Evolutionary conservation across 2,329 filamentous ascomycete species (phyloP), one percentile per base, ranked within the genome.

Genomic region (Spiromastix sp.): DNA sequence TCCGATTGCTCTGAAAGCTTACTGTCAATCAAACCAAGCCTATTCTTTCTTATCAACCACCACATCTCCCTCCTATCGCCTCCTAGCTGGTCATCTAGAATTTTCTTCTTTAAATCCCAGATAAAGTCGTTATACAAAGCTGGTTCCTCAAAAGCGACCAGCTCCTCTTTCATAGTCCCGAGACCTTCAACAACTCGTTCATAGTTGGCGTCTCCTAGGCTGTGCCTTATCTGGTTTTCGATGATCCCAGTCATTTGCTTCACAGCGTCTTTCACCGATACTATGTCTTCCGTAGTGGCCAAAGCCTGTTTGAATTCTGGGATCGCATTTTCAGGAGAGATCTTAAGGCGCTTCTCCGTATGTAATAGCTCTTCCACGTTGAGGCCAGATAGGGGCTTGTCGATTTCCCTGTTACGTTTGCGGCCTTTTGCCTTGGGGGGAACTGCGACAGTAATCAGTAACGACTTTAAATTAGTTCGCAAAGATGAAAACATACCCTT

Each of bases 301-400:
- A 96, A 67, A 3, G 79, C 71, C 55, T 85, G 85, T 54, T 87
- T 93, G 72, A 94, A 95, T 40, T 89, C 84, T 0, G 91, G 86
- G 4, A 96, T 77, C 1, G 87, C 77, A 44, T 96, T 96, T 7
- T 80, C 71, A 0, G 72, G 55, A 6, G 74, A 71, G 38, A 82
- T 77, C 29, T 64, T 68, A 29, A 50, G 44, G 13, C 52, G 67
- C 28, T 62, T 73, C 37, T 72, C 66, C 39, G 68, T 63, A 30
- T 72, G 71, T n/a, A 96, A 75, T 2, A 96, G 73, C 4, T 77
- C 77, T 40, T 87, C 81, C 25, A 96, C 72, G 48, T 96, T 83
- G 26, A 98, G 77, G 13, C 87, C 87, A 0, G 89, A 96, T 6
- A 94, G 73, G 0, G 91, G 91, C 48, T 89, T 89, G 39, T 81